Conservation (phyloP, 2,329 filamentous ascomycete genomes). For the Hypocreales sp. region DNA sequence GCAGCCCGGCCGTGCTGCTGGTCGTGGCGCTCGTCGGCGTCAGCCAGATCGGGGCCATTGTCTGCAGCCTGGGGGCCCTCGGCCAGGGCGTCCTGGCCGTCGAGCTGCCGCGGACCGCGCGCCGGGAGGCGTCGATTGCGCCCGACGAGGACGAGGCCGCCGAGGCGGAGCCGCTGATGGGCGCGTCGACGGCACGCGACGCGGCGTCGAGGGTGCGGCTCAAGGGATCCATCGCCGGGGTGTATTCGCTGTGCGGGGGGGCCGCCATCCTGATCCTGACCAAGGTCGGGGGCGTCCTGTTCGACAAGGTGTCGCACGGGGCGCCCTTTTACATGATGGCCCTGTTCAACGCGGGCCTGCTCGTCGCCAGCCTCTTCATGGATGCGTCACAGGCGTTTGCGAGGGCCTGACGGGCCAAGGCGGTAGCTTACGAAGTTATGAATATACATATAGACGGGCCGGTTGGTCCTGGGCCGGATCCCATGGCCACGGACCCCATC, state of each 20-base stretch:
- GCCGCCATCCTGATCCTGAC: conserved; percentile 82
- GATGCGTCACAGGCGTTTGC: conserved; percentile 28
- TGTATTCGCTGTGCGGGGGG: conserved; percentile 84
- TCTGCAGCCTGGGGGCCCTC: conserved; percentile 82
- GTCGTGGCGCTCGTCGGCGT: conserved; percentile 71
- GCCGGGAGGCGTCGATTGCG: conserved; percentile 12
- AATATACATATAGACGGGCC: not conserved
- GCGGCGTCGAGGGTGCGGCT: conserved; percentile 39
- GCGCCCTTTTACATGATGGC: conserved; percentile 95
- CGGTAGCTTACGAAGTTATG: conserved; percentile 3
- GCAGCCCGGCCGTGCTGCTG: conserved; percentile 53
- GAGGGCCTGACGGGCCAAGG: conserved; percentile 3
- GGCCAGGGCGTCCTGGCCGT: conserved; percentile 59
- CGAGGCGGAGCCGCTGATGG: conserved; percentile 25
- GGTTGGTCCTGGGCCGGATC: too few relatives aligned
- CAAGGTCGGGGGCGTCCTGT: conserved; percentile 76
- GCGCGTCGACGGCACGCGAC: conserved; percentile 13
- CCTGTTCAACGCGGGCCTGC: conserved; percentile 61
- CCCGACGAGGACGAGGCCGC: conserved; percentile 23
- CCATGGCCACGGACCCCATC: too few relatives aligned
- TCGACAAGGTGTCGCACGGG: conserved; percentile 58
- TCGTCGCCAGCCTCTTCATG: conserved; percentile 38
- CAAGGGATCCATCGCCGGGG: conserved; percentile 87
- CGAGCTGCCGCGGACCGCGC: conserved; percentile 18
- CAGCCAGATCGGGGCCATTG: conserved; percentile 91